Evolutionary conservation across 1,284 basidiomycete genomes (phyloP), one percentile per base, ranked within the genome.

Genomic region (Apiotrichum laibachii): DNA sequence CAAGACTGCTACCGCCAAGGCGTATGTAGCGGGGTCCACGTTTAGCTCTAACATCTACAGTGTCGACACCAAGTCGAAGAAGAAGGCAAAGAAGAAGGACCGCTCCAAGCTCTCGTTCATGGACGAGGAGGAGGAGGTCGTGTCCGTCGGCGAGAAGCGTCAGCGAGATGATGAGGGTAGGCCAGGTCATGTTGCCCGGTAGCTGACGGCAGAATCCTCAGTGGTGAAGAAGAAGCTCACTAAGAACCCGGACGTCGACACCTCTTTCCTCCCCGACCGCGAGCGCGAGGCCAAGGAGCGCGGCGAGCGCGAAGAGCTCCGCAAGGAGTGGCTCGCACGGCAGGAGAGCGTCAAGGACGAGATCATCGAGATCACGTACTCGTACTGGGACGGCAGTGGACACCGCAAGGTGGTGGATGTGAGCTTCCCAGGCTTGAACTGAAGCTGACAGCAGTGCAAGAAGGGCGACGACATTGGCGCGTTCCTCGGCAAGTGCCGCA

Each of bases 371-470:
- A 72, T 77, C 51, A 72, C 88, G 0, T 99, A 98, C 73, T 96
- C 92, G 0, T 99, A 88, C 78, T 99, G 96, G 96, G 95, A 99
- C 72, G 95, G 95, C 6, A 93, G 88, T 69, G 96, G 96, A 0
- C 96, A 99, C 79, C 83, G 95, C 45, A 97, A 95, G 80, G 88
- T 86, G 39, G 94, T 96, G 18, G 83, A 82, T 69, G 94, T 95
- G 73, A 77, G 89, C 46, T 13, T 22, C 18, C 5, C 33, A 12
- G 11, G 21, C 15, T 8, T 15, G n/a, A n/a, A 33, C 48, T 33
- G 8, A 21, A 18, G 39, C n/a, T 42, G 57, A 47, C 35, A 19
- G 31, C 72, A 96, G 92, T 97, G 93, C 79, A 96, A 92, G 82
- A 99, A 99, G 77, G 95, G 95, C n/a, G 94, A 99, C 70, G 86